Evolutionary conservation across 2,329 filamentous ascomycete species (phyloP).

Genomic region (Aspergillus niger): DNA sequence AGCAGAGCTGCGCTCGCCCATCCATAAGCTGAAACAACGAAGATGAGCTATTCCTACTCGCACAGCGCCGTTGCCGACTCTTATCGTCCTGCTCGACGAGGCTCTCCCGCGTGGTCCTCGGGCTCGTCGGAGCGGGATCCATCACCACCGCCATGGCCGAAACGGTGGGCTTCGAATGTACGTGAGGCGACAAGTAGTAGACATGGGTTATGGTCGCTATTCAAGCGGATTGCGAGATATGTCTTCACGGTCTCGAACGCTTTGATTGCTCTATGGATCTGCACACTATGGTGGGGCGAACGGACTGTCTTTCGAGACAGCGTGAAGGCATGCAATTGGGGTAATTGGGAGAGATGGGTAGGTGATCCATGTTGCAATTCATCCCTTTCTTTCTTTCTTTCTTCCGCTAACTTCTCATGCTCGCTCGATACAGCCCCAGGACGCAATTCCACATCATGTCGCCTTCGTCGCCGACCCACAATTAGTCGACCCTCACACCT

Average conservation of each 20-base stretch:
- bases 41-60: conserved; percentile 40
- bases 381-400: not conserved
- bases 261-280: conserved; percentile 72
- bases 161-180: conserved; percentile 26
- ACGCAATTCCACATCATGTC: conserved; percentile 78
- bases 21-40: conserved; percentile 19
- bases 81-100: conserved; percentile 28
- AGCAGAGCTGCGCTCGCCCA: conserved; percentile 16
- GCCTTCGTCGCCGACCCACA: conserved; percentile 88
- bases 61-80: conserved; percentile 28
- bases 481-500: conserved; percentile 91
- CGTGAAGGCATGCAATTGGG: conserved; percentile 76
- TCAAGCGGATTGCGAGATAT: conserved; percentile 15
- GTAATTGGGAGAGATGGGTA: conserved; percentile 92
- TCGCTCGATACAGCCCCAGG: conserved; percentile 62
- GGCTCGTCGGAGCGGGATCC: conserved; percentile 19
- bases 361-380: conserved; percentile 21
- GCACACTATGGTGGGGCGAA: conserved; percentile 83
- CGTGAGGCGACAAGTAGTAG: conserved; percentile 11
- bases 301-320: conserved; percentile 71
- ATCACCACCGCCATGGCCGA: conserved; percentile 23
- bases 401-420: not conserved
- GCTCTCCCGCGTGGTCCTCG: conserved; percentile 14
- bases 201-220: conserved; percentile 21
- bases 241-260: conserved; percentile 59